Conservation (phyloP, 2,329 filamentous ascomycete genomes). For the Apiospora sp. region DNA sequence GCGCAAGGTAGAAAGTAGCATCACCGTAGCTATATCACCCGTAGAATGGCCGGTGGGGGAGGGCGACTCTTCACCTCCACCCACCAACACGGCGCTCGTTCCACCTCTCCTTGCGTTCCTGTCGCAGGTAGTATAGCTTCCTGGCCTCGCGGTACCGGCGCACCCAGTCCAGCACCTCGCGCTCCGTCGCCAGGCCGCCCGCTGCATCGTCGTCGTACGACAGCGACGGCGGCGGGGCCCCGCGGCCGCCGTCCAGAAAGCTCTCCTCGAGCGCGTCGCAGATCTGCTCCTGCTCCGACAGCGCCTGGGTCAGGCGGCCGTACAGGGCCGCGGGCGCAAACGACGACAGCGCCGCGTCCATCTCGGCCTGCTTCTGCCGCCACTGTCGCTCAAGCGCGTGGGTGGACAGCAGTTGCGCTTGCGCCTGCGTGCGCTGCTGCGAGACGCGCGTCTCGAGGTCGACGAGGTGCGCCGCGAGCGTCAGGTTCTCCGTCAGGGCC, state of each 20-base stretch:
- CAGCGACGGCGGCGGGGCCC: not conserved
- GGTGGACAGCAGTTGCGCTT: conserved; percentile 82
- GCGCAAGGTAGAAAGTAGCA: conserved; percentile 8
- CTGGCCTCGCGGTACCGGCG: conserved; percentile 81
- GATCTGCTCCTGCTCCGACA: conserved; percentile 83
- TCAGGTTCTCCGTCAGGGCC: conserved; percentile 75
- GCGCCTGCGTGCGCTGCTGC: conserved; percentile 73
- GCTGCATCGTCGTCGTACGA: conserved; percentile 38
- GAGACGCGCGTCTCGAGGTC: conserved; percentile 65
- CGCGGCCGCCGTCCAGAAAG: conserved; percentile 71
- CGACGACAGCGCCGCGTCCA: conserved; percentile 83
- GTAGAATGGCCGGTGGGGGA: not conserved
- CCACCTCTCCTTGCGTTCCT: conserved; percentile 91
- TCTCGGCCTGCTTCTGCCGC: conserved; percentile 86
- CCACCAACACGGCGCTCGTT: conserved; percentile 95
- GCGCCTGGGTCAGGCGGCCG: conserved; percentile 76
- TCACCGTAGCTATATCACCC: not conserved
- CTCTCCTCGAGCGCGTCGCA: conserved; percentile 90
- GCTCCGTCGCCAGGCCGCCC: conserved; percentile 70
- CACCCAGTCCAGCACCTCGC: conserved; percentile 87
- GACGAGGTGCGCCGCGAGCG: conserved; percentile 69
- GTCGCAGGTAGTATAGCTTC: conserved; percentile 78
- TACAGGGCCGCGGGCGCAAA: conserved; percentile 91
- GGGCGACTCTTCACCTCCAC: conserved; percentile 71
- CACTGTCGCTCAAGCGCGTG: conserved; percentile 92